These are phyloP conservation scores for Pseudozyma hubeiensis DNA, from an alignment of 1,284 basidiomycete genomes.

Conservation along the genomic window DNA sequence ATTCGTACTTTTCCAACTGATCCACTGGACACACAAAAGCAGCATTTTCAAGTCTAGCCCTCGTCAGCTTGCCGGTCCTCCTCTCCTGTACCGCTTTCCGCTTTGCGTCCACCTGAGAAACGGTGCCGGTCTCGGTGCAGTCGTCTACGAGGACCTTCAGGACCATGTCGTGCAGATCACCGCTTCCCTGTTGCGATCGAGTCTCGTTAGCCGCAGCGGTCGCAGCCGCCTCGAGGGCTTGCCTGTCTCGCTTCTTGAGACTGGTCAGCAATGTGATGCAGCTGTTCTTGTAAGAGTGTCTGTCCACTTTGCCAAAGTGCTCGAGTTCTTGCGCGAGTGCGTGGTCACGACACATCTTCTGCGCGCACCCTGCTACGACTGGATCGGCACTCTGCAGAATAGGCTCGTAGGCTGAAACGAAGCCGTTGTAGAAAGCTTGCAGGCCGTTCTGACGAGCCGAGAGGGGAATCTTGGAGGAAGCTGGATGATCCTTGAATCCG, in stretches of 20 bases:
- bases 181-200: conserved; percentile 1
- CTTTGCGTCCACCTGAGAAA: conserved; percentile 50
- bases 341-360: conserved; percentile 37
- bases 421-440: conserved; percentile 47
- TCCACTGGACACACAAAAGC: conserved; percentile 54
- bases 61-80: conserved; percentile 37
- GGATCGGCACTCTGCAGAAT: conserved; percentile 40
- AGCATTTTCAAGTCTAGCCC: conserved; percentile 36
- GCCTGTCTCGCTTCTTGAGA: conserved; percentile 52
- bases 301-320: conserved; percentile 39
- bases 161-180: conserved; percentile 14
- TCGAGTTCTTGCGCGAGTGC: conserved; percentile 50
- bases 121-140: conserved; percentile 57
- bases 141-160: conserved; percentile 13
- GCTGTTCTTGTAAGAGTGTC: conserved; percentile 50
- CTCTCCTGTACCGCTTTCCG: conserved; percentile 24
- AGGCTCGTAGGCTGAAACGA: conserved; percentile 45
- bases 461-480: conserved; percentile 44
- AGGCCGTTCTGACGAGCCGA: conserved; percentile 49
- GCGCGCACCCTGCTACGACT: conserved; percentile 28
- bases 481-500: conserved; percentile 42
- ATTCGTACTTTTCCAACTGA: conserved; percentile 52
- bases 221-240: conserved; percentile 21
- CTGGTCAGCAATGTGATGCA: conserved; percentile 52
- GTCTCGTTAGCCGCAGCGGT: conserved; percentile 18